Evolutionary conservation across 225 moss, liverwort and hornwort genomes (phyloP).

Genomic region (Ulota crispa): DNA sequence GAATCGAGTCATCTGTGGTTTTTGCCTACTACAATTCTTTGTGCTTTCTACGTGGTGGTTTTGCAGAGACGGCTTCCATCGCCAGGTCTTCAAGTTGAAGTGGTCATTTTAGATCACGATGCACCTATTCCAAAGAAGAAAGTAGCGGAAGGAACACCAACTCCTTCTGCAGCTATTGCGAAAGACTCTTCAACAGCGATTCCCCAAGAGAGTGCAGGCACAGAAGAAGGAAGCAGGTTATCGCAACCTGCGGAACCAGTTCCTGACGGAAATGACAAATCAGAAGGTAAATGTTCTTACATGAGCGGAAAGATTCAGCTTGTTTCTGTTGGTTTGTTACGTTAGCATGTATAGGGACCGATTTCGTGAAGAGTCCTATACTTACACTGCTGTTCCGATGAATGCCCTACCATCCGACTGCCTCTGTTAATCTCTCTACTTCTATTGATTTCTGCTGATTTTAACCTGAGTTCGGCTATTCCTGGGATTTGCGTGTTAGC

Average conservation of each 20-base stretch:
- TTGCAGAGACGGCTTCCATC: constrained; percentile 92
- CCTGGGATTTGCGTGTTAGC: background rate
- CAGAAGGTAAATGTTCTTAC: constrained; percentile 35
- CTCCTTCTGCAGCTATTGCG: constrained; percentile 41
- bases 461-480: background rate
- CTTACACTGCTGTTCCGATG: background rate
- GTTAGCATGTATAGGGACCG: background rate
- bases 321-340: background rate
- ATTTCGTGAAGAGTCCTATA: background rate
- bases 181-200: constrained; percentile 41
- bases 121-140: constrained; percentile 83
- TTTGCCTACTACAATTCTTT: background rate
- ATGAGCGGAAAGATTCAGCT: background rate
- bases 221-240: constrained; percentile 38
- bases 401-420: background rate
- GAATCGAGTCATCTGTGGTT: background rate
- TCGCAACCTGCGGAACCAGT: constrained; percentile 32
- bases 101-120: constrained; percentile 93
- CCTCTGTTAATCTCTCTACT: background rate
- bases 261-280: constrained; percentile 46
- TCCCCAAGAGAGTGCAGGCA: constrained; percentile 36
- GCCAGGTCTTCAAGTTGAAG: constrained; percentile 94
- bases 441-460: background rate
- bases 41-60: background rate
- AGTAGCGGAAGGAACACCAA: constrained; percentile 47